Percentiles rank a stretch among this genome's conserved stretches.
These are phyloP conservation scores for Exophiala viscosa DNA, from an alignment of 2,329 filamentous ascomycete genomes.

Conservation along the genomic window DNA sequence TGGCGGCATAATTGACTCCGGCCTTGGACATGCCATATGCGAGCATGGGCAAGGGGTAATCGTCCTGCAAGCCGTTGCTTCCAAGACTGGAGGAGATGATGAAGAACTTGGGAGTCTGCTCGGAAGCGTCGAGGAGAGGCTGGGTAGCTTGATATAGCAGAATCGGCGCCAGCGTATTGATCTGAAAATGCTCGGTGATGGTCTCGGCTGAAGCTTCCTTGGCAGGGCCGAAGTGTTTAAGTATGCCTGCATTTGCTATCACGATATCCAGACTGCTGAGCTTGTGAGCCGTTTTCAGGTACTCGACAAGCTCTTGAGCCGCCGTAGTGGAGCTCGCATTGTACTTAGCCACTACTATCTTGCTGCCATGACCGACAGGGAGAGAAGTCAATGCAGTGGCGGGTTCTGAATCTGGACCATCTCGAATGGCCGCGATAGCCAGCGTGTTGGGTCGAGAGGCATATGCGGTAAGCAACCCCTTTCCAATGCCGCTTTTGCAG, in stretches of 20 bases:
- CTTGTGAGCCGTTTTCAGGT: conserved; percentile 31
- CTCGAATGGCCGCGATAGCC: conserved; percentile 24
- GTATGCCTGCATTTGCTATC: conserved; percentile 50
- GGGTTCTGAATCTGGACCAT: conserved; percentile 13
- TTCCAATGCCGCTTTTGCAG: conserved; percentile 20
- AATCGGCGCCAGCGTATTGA: conserved; percentile 39
- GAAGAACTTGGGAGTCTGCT: conserved; percentile 35
- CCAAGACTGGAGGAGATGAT: conserved; percentile 38
- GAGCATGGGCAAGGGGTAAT: conserved; percentile 14
- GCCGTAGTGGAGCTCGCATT: conserved; percentile 37
- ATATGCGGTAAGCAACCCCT: conserved; percentile 18
- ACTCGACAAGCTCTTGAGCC: conserved; percentile 32
- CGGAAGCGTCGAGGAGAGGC: conserved; percentile 33
- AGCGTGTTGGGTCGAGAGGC: conserved; percentile 15
- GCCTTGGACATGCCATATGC: conserved; percentile 30
- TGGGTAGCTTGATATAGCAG: conserved; percentile 35
- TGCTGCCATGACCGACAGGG: conserved; percentile 33
- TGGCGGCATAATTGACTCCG: conserved; percentile 26
- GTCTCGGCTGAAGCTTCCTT: conserved; percentile 36
- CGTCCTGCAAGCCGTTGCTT: conserved; percentile 33
- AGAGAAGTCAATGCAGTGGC: conserved; percentile 33
- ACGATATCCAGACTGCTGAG: conserved; percentile 47
- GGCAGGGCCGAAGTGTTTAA: conserved; percentile 33
- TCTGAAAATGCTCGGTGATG: conserved; percentile 37
- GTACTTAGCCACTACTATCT: conserved; percentile 40